Percentiles rank a stretch among this genome's conserved stretches.
Evolutionary conservation across 2,329 filamentous ascomycete species (phyloP).

Genomic region (Davidsoniella virescens): DNA sequence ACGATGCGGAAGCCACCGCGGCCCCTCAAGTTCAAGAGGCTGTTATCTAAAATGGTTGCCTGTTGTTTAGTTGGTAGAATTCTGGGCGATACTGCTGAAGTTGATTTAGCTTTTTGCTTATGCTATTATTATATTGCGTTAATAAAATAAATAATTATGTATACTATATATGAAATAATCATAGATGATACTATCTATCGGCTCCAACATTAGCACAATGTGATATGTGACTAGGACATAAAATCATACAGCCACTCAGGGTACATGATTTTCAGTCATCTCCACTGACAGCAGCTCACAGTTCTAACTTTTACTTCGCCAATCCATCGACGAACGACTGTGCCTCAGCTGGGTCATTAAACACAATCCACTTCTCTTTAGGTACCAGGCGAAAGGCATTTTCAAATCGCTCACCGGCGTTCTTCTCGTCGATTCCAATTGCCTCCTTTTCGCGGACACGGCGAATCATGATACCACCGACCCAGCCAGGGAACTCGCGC

Average conservation of each 20-base stretch:
- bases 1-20: too few relatives aligned
- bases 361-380: slow-evolving; percentile 59
- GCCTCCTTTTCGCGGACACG: slow-evolving; percentile 62
- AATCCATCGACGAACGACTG: slow-evolving; percentile 5
- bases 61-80: too few relatives aligned
- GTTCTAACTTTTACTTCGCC: neutral
- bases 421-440: slow-evolving; percentile 55
- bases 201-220: neutral
- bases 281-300: neutral
- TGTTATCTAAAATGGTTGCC: too few relatives aligned
- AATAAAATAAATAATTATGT: neutral
- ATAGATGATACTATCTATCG: too few relatives aligned
- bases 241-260: too few relatives aligned
- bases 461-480: slow-evolving; percentile 70
- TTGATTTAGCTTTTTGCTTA: too few relatives aligned
- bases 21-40: too few relatives aligned
- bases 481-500: slow-evolving; percentile 54
- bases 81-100: too few relatives aligned
- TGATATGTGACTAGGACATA: neutral
- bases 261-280: too few relatives aligned
- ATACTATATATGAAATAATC: too few relatives aligned
- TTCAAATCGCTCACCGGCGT: slow-evolving; percentile 60
- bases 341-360: slow-evolving; percentile 45
- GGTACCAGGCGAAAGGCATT: slow-evolving; percentile 67
- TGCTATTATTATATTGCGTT: too few relatives aligned